Evolutionary conservation across 2,329 filamentous ascomycete genomes (phyloP).

Genomic region (Phyllosticta paracitricarpa): DNA sequence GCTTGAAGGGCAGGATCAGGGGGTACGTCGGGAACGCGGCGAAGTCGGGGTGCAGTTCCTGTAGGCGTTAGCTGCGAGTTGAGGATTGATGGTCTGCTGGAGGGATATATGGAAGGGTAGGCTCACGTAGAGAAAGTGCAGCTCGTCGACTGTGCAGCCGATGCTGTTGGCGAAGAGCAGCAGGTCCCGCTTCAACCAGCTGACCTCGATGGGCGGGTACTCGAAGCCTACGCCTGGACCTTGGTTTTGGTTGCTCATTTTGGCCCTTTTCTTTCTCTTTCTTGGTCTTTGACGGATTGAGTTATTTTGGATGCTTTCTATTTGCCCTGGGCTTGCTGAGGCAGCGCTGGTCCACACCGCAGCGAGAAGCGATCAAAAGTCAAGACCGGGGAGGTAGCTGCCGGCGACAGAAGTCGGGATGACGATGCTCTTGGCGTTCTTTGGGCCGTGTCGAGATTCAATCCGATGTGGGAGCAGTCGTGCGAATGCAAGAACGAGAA

Average conservation of each 20-base stretch:
- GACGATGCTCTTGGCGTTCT: no score
- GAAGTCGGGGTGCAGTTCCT: constrained; percentile 85
- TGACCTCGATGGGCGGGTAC: constrained; percentile 64
- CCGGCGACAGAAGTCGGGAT: no score
- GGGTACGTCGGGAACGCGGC: constrained; percentile 83
- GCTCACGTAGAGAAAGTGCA: constrained; percentile 82
- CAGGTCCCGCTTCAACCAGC: constrained; percentile 80
- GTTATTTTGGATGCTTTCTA: no score
- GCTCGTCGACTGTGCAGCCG: constrained; percentile 72
- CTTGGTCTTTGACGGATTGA: background rate
- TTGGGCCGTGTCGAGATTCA: no score
- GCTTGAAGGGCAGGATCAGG: constrained; percentile 75
- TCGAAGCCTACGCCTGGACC: constrained; percentile 60
- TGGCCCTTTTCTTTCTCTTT: background rate
- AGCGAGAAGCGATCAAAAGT: no score
- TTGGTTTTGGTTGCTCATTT: background rate
- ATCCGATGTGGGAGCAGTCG: no score
- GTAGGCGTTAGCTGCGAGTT: background rate
- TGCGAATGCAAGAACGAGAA: no score
- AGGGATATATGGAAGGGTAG: background rate
- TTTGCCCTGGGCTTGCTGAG: no score
- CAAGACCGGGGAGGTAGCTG: no score
- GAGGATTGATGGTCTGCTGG: no score
- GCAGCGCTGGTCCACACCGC: no score
- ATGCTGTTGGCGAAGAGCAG: constrained; percentile 87